Percentiles rank a stretch among this genome's conserved stretches.
Evolutionary conservation across 1,284 basidiomycete genomes (phyloP).

Genomic region (Pisolithus thermaeus): DNA sequence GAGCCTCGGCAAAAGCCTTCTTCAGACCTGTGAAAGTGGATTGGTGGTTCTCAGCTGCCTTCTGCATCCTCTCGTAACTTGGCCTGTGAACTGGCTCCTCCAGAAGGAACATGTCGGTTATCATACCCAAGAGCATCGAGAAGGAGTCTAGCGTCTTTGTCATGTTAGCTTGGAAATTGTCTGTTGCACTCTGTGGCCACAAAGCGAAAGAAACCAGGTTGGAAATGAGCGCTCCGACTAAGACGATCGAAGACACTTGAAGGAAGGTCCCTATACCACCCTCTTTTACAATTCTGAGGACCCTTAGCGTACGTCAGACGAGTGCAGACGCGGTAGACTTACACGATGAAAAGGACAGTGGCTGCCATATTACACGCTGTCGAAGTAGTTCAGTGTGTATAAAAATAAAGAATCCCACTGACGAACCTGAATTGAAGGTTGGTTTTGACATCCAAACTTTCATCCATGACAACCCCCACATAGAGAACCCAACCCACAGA

Average conservation of each 20-base stretch:
- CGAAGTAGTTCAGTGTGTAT: not conserved
- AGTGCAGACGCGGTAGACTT: conserved; percentile 24
- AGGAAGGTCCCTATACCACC: conserved; percentile 73
- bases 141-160: conserved; percentile 83
- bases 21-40: conserved; percentile 84
- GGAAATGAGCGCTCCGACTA: conserved; percentile 71
- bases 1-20: conserved; percentile 77
- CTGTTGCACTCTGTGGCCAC: conserved; percentile 82
- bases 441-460: conserved; percentile 89
- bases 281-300: conserved; percentile 77
- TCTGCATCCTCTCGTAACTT: conserved; percentile 59
- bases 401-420: not conserved
- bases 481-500: conserved; percentile 77
- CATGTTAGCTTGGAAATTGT: conserved; percentile 80
- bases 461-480: conserved; percentile 79
- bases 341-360: conserved; percentile 84
- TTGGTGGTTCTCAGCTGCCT: conserved; percentile 78
- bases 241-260: conserved; percentile 72
- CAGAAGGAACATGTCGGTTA: conserved; percentile 80
- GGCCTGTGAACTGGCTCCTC: conserved; percentile 58
- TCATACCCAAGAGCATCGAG: conserved; percentile 73
- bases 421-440: conserved; percentile 83
- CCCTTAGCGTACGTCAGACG: conserved; percentile 4
- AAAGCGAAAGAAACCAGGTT: conserved; percentile 80
- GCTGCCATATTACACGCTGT: conserved; percentile 87